Conservation (phyloP, 208 protist genomes). For the Dictyostelium gargantuum region DNA sequence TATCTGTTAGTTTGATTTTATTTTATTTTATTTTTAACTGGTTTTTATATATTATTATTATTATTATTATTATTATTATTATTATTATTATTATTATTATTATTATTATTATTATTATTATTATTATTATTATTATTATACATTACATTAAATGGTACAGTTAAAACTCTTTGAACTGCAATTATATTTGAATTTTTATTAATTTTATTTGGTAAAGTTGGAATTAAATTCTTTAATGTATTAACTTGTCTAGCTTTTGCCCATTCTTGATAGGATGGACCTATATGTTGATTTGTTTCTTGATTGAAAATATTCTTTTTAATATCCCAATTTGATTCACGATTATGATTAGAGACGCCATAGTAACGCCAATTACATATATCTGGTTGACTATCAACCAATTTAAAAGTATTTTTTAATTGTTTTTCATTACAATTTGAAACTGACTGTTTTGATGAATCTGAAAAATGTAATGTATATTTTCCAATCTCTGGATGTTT, state of each 20-base stretch:
- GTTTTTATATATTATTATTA: too few species aligned
- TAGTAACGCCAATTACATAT: not conserved
- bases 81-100: too few species aligned
- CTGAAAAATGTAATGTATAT: conserved; percentile 24
- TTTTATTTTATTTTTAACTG: too few species aligned
- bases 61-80: too few species aligned
- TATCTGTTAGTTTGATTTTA: too few species aligned
- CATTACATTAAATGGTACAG: conserved; percentile 54
- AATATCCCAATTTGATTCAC: not conserved
- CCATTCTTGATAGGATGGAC: not conserved
- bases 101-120: too few species aligned
- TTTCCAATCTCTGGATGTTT: conserved; percentile 49
- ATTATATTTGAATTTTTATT: conserved; percentile 16
- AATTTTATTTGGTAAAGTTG: conserved; percentile 40
- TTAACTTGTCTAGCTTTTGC: not conserved
- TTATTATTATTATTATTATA: not conserved
- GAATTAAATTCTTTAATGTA: not conserved
- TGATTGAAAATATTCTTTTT: not conserved
- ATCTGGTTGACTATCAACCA: not conserved
- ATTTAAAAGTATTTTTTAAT: not conserved
- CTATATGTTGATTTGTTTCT: not conserved
- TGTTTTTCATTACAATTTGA: not conserved
- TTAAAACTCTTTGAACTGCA: conserved; percentile 37
- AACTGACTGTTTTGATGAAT: not conserved
- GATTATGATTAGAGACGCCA: not conserved